Evolutionary conservation across 164 flowering plant species (phyloP).

Genomic region (Chimonanthus praecox): DNA sequence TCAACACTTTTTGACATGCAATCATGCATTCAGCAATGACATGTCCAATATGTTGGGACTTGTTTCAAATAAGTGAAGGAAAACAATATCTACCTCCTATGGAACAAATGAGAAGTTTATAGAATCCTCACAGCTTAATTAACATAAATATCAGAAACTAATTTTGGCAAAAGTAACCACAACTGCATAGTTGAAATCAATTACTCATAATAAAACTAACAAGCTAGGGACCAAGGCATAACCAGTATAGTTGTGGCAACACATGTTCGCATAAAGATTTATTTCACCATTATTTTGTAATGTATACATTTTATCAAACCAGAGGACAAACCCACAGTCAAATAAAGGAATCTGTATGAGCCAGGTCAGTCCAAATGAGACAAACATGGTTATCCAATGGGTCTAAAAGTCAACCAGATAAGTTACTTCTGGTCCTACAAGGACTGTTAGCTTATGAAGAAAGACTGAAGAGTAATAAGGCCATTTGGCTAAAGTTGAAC

Average conservation of each 20-base stretch:
- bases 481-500: too few relatives aligned
- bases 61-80: background rate
- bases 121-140: background rate
- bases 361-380: too few relatives aligned
- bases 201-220: background rate
- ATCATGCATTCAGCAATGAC: background rate
- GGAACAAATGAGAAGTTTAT: background rate
- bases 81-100: background rate
- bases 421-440: background rate
- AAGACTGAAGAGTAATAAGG: too few relatives aligned
- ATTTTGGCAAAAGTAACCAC: background rate
- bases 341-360: background rate
- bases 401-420: too few relatives aligned
- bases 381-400: background rate
- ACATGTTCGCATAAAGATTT: too few relatives aligned
- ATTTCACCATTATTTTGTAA: too few relatives aligned
- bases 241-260: background rate
- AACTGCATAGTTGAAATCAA: background rate
- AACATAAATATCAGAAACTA: background rate
- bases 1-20: background rate
- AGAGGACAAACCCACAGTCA: too few relatives aligned
- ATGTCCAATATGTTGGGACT: background rate
- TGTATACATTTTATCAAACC: too few relatives aligned
- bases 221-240: constrained; percentile 1
- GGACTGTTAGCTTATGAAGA: too few relatives aligned